phyloP scores from a whole-genome alignment of 2,329 filamentous ascomycete genomes.

The Sarocladiaceae sp. region DNA sequence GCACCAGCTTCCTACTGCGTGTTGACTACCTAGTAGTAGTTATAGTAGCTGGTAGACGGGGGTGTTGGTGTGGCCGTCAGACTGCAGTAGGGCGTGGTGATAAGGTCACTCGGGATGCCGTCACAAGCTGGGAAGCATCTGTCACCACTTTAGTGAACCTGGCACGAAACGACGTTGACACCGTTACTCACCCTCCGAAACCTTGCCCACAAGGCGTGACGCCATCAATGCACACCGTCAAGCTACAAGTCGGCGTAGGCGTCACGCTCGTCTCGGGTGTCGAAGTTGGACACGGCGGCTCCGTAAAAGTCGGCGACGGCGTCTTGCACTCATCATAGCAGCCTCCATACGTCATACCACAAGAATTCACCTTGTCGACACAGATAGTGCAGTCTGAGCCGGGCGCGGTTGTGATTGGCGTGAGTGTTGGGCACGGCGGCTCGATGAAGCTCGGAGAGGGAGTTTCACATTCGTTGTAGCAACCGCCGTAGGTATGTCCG shows the following conservation, averaged over 20 bases:
- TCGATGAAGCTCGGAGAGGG: conserved; percentile 13
- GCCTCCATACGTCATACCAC: no score
- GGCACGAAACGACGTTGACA: no score
- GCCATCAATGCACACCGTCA: conserved; percentile 3
- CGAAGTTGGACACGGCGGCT: no score
- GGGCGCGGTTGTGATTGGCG: neutral
- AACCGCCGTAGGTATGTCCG: conserved; percentile 12
- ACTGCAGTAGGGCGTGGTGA: conserved; percentile 1
- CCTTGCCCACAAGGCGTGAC: conserved; percentile 1
- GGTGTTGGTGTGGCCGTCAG: neutral
- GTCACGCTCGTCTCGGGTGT: no score
- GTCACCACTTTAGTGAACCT: no score
- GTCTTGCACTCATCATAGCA: neutral
- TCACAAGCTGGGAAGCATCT: conserved; percentile 4
- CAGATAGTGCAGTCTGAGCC: no score
- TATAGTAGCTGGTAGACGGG: neutral
- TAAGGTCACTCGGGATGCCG: neutral
- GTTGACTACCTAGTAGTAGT: conserved; percentile 16
- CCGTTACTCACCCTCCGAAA: conserved; percentile 6
- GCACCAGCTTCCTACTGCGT: no score
- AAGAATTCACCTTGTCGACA: no score
- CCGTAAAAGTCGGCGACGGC: neutral
- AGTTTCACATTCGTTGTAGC: conserved; percentile 8
- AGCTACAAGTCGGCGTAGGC: neutral
- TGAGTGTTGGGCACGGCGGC: conserved; percentile 15